Evolutionary conservation across 2,329 filamentous ascomycete species (phyloP).

Genomic region (Penicillium concentricum): DNA sequence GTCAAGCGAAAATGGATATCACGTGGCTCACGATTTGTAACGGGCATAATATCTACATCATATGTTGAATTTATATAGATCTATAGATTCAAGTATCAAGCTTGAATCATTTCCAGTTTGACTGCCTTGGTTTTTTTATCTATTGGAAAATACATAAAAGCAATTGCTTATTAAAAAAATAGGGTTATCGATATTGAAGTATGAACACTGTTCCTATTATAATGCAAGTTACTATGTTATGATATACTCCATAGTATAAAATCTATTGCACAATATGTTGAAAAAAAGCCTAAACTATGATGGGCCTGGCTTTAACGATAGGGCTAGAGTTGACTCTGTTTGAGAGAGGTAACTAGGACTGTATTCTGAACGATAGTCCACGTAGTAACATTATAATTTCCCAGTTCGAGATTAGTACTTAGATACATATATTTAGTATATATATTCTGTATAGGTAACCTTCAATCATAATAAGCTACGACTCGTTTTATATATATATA

Average conservation of each 20-base stretch:
- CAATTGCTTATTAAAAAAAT: not conserved
- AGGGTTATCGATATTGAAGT: not conserved
- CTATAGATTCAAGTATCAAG: not conserved
- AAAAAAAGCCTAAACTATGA: not conserved
- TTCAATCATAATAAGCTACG: not conserved
- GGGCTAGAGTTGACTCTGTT: not conserved
- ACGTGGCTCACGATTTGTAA: slow-evolving; percentile 13
- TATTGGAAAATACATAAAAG: not conserved
- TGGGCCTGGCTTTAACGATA: too few relatives aligned
- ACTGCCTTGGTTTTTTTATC: not conserved
- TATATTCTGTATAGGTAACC: not conserved
- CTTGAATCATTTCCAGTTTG: not conserved
- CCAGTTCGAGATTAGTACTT: not conserved
- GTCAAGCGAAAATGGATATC: slow-evolving; percentile 14
- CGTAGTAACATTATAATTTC: not conserved
- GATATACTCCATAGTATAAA: too few relatives aligned
- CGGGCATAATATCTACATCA: not conserved
- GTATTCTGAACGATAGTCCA: not conserved
- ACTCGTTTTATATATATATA: not conserved
- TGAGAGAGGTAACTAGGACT: not conserved
- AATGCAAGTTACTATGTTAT: not conserved
- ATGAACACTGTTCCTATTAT: not conserved
- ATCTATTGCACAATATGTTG: not conserved
- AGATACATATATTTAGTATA: not conserved
- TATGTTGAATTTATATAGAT: not conserved